Evolutionary conservation across 2,329 filamentous ascomycete genomes (phyloP).

Genomic region (Rachicladosporium sp.): DNA sequence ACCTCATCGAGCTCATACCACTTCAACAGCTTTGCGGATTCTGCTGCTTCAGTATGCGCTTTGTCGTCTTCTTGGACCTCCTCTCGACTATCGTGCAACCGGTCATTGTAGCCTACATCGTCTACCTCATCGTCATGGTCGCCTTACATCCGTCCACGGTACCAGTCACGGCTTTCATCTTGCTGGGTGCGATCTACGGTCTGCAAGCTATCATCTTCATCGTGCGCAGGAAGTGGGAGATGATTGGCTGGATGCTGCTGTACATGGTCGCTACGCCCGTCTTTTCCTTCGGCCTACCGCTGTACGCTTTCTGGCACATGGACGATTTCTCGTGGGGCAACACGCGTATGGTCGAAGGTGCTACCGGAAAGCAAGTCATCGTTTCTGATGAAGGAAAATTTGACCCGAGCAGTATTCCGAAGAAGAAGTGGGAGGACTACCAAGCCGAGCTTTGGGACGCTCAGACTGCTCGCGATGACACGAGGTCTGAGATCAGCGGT

Average conservation of each 20-base stretch:
- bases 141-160: slow-evolving; percentile 50
- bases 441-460: slow-evolving; percentile 96
- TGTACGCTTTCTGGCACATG: slow-evolving; percentile 99
- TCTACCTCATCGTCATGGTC: slow-evolving; percentile 73
- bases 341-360: slow-evolving; percentile 90
- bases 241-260: slow-evolving; percentile 98
- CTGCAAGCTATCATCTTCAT: slow-evolving; percentile 96
- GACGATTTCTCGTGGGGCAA: slow-evolving; percentile 99
- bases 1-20: slow-evolving; percentile 88
- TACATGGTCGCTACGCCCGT: slow-evolving; percentile 86
- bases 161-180: slow-evolving; percentile 75
- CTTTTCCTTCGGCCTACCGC: slow-evolving; percentile 77
- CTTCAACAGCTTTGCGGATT: slow-evolving; percentile 93
- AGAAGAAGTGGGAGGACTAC: slow-evolving; percentile 99
- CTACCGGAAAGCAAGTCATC: slow-evolving; percentile 82
- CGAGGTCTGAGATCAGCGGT: slow-evolving; percentile 78
- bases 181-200: slow-evolving; percentile 93
- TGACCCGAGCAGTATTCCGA: slow-evolving; percentile 79
- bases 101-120: slow-evolving; percentile 78
- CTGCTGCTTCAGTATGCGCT: slow-evolving; percentile 99
- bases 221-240: slow-evolving; percentile 92
- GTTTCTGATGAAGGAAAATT: slow-evolving; percentile 97
- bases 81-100: slow-evolving; percentile 86
- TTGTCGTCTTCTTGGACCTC: slow-evolving; percentile 89
- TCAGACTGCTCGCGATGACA: slow-evolving; percentile 69